Evolutionary conservation across 176 grass and related monocot genomes (phyloP).

Genomic region (Triticum aestivum): IWGSC_CS_RefSeq_v2.1 NC_057813.1:4429285-4429784

Average conservation of each 20-base stretch:
- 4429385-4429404: background rate
- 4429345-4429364: background rate
- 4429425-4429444: background rate
- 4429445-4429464: background rate
- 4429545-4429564: background rate
- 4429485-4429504: background rate
- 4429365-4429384: background rate
- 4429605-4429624: background rate
- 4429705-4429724: slow-evolving; percentile 51
- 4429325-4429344: background rate
- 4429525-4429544: background rate
- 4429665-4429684: slow-evolving; percentile 56
- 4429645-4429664: slow-evolving; percentile 44
- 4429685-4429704: slow-evolving; percentile 49
- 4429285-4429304: background rate
- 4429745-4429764: slow-evolving; percentile 46
- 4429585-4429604: background rate
- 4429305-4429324: background rate
- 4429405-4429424: background rate
- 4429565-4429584: background rate
- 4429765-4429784: slow-evolving; percentile 37
- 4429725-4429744: slow-evolving; percentile 49
- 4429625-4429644: background rate
- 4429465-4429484: background rate
- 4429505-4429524: background rate